Base-by-base conservation (phyloP, 208 protist genomes). In the Wallacemonas sp. region DNA sequence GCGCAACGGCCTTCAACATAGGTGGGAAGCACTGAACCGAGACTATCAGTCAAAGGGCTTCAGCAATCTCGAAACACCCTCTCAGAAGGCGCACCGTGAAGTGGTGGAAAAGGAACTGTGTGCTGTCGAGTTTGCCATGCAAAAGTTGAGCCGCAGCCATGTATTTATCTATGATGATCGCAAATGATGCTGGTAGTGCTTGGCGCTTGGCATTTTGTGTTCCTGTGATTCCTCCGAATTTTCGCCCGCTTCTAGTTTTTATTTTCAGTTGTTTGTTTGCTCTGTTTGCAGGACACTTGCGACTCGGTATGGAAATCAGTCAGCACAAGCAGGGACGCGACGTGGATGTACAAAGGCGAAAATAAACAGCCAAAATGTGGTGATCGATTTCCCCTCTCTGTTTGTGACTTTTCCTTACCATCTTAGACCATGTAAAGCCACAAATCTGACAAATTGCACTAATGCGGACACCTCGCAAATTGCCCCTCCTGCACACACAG, bases 41-140 rank as follows among this genome's bases (percentile, higher is more conserved):
- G 82, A 94, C 51, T 98, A 96, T 66, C 96, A 98, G 70, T 90
- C 91, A 17, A 87, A 92, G 49, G 88, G 90, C 22, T 96, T 98
- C 79, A 93, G 83, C 55, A 95, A 90, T 44, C 64, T 97, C 42
- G 80, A 96, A 73, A 97, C 91, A 24, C 85, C 86, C 0, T 94
- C 84, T n/a, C 85, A 97, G 69, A 90, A 89, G 60, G 47, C 76
- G 26, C 76, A 88, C 24, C 87, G 95, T 30, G 91, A 96, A 65
- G 62, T 67, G 12, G 26, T 96, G 31, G 91, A 96, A 62, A 84
- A 83, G 46, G 77, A 95, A 58, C 76, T 97, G 8, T 69, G 86
- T 56, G 83, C 88, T 3, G 66, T 97, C 33, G 91, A 97, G 74
- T 91, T 88, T 61, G 88, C 81, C 21, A 88, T 96, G 78, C 86